These are phyloP conservation scores for Astrocystis sublimbata DNA, from an alignment of 495 filamentous ascomycete species.

Conservation along the genomic window DNA sequence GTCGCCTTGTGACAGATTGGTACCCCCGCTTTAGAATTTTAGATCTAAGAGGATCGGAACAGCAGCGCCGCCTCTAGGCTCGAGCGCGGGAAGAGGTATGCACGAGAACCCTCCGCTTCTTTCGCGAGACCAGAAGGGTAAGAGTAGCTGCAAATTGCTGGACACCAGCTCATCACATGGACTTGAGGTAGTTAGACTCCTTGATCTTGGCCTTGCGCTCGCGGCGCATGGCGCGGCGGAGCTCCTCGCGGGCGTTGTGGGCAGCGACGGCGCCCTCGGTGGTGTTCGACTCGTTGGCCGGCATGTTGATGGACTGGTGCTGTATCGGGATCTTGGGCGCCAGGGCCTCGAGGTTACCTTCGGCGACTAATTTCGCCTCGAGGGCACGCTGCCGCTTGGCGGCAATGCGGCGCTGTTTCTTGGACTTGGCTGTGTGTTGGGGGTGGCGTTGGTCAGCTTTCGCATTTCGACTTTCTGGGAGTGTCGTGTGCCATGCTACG, in stretches of 20 bases:
- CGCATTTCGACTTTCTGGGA: no score
- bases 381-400: conserved; percentile 62
- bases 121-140: no score
- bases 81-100: no score
- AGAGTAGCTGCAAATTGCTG: no score
- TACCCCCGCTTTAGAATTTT: no score
- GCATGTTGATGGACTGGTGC: conserved; percentile 83
- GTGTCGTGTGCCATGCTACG: no score
- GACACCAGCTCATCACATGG: conserved; percentile 63
- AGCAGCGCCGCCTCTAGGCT: no score
- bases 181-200: conserved; percentile 90
- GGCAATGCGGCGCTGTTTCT: conserved; percentile 71
- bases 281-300: conserved; percentile 60
- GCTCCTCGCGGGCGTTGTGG: conserved; percentile 57
- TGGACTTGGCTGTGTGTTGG: conserved; percentile 67
- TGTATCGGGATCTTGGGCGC: conserved; percentile 76
- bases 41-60: no score
- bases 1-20: background rate
- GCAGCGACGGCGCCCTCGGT: conserved; percentile 58
- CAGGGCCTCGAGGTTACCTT: conserved; percentile 63
- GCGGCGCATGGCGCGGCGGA: conserved; percentile 69
- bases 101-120: no score
- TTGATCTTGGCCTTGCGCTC: conserved; percentile 80
- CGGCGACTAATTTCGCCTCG: conserved; percentile 64
- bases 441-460: conserved; percentile 1